A percentile compares a stretch with the other conserved stretches of the same genome.
phyloP scores from a whole-genome alignment of 306 rosid genomes.

The Comarum palustre region DNA sequence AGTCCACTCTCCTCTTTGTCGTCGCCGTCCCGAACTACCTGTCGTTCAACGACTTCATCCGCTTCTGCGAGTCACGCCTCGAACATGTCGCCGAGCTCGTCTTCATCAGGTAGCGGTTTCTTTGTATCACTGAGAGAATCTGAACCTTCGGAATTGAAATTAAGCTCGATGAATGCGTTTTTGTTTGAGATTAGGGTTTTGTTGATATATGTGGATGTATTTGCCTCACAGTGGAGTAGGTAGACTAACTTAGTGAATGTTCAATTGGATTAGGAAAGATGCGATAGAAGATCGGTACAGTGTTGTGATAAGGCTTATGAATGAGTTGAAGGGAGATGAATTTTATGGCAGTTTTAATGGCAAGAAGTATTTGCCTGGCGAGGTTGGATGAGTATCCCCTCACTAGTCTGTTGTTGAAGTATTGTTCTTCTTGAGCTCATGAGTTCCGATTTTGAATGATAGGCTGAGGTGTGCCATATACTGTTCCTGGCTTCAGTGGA shows the following conservation, averaged over 20 bases:
- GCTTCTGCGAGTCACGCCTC: conserved; percentile 62
- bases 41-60: conserved; percentile 70
- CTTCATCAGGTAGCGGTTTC: conserved; percentile 58
- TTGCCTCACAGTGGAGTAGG: neutral
- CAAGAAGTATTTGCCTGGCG: conserved; percentile 66
- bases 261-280: conserved; percentile 54
- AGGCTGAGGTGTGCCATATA: conserved; percentile 92
- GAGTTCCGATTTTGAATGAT: neutral
- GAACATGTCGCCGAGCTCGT: conserved; percentile 54
- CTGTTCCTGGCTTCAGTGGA: conserved; percentile 69
- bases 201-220: neutral
- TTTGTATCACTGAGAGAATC: neutral
- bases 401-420: neutral
- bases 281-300: conserved; percentile 86
- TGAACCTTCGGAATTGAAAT: neutral
- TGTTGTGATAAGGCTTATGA: conserved; percentile 54
- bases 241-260: neutral
- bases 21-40: conserved; percentile 84
- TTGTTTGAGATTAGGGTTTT: neutral
- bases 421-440: conserved; percentile 1
- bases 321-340: conserved; percentile 46
- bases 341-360: conserved; percentile 64
- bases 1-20: conserved; percentile 58
- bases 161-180: neutral
- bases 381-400: conserved; percentile 37